Conservation (phyloP, 2,329 filamentous ascomycete species). For the Aspergillus pseudotamarii region DNA sequence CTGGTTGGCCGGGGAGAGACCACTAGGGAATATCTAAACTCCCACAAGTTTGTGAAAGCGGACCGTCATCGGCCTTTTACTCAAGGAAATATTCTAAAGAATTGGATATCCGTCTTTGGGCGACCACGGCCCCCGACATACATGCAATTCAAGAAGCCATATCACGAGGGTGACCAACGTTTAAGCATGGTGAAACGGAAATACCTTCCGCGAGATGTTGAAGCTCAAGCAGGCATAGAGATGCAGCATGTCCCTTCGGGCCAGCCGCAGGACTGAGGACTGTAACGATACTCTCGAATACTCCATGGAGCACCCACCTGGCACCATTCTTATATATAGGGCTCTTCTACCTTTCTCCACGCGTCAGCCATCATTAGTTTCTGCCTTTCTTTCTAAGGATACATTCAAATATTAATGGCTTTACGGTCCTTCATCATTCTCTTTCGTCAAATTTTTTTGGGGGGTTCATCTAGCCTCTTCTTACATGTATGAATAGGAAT, state of each 20-base stretch:
- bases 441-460: conserved; percentile 4
- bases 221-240: conserved; percentile 65
- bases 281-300: conserved; percentile 19
- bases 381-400: background rate
- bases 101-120: conserved; percentile 79
- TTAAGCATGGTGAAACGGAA: conserved; percentile 65
- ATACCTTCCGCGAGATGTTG: conserved; percentile 50
- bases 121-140: conserved; percentile 87
- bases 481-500: background rate
- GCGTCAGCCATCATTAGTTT: background rate
- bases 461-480: background rate
- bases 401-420: background rate
- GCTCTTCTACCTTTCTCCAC: background rate
- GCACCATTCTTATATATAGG: background rate
- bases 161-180: conserved; percentile 81
- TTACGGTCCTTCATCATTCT: conserved; percentile 12
- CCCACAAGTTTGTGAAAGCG: conserved; percentile 89
- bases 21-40: conserved; percentile 93
- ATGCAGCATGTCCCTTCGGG: conserved; percentile 64
- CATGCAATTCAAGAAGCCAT: conserved; percentile 78
- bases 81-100: conserved; percentile 72
- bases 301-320: background rate
- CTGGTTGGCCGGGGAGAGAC: conserved; percentile 90
- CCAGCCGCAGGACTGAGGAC: conserved; percentile 26
- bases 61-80: conserved; percentile 91